Base-by-base conservation (phyloP, 2,329 filamentous ascomycete species). In the Ophiocordyceps sinensis region DNA sequence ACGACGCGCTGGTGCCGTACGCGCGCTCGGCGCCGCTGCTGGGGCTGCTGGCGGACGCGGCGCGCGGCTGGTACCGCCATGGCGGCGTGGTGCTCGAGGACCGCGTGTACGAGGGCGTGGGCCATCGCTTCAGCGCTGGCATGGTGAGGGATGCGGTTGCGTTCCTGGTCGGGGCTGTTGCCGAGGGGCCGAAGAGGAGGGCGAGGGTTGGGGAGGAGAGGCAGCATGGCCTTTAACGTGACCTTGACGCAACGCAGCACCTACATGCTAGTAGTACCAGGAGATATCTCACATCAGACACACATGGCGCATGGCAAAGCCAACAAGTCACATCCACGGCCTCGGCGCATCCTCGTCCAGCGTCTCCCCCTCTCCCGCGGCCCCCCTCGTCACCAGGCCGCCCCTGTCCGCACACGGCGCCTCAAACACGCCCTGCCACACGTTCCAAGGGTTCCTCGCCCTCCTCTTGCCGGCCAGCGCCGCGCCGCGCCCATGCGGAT, bases 1-100 rank as follows among this genome's bases (percentile, higher is more conserved):
- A 65, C 1, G 85, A 91, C 53, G 78, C 77, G 51, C 60, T 89
- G 4, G 85, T 91, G 14, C 83, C 85, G 13, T 82, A 84, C 50
- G 60, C 62, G 21, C 71, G 67, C 41, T 70, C 70, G 4, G 64
- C 71, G 53, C 68, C 73, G 0, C 82, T 89, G 45, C 46, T 84
- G 19, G 58, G 67, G 0, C 73, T 78, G 46, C 60, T 91, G 42
- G 75, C 77, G 53, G 59, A 65, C 8, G 76, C 75, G 1, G 61
- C 58, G 4, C 57, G 52, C 2, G 57, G 58, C 7, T 80, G 67
- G 70, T 79, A 66, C 44, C 63, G 66, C 3, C 72, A 78, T 15
- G 66, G 73, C 1, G 64, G 70, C 1, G 60, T 84, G 2, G 63
- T 64, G 30, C 55, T 88, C 5, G 71, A 78, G 39, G 77, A 87